A percentile compares a stretch with the other conserved stretches of the same genome.
Evolutionary conservation across 2,329 filamentous ascomycete genomes (phyloP).

Genomic region (Nigrospora osmanthi): DNA sequence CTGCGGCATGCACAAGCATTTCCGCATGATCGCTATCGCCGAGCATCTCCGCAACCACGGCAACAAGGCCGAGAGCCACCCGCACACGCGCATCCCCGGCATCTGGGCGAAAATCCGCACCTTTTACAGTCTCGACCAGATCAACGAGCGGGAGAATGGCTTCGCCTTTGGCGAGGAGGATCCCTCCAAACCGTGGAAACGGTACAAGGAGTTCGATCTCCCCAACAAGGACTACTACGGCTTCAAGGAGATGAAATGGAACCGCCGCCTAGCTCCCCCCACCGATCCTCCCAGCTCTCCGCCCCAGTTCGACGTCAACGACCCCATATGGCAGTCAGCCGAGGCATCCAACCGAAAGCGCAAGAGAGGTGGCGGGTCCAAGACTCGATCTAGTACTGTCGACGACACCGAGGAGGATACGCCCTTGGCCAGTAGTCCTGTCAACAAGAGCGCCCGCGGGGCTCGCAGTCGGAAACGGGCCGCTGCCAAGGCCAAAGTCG

Average conservation of each 20-base stretch:
- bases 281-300: constrained; percentile 42
- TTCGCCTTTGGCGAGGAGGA: constrained; percentile 42
- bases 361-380: constrained; percentile 29
- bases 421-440: constrained; percentile 29
- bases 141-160: constrained; percentile 75
- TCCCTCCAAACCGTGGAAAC: constrained; percentile 48
- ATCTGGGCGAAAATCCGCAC: constrained; percentile 85
- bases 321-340: constrained; percentile 3
- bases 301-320: constrained; percentile 29
- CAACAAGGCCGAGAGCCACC: constrained; percentile 59
- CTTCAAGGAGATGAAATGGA: constrained; percentile 36
- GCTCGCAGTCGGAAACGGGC: constrained; percentile 35
- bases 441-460: constrained; percentile 32
- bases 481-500: constrained; percentile 31
- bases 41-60: constrained; percentile 75
- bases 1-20: constrained; percentile 96
- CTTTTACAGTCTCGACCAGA: constrained; percentile 76
- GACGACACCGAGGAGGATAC: constrained; percentile 43
- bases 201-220: constrained; percentile 60
- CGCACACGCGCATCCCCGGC: constrained; percentile 80
- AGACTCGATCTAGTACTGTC: constrained; percentile 38
- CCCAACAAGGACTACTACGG: constrained; percentile 32
- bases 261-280: constrained; percentile 32
- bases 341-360: constrained; percentile 36
- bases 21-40: constrained; percentile 81